Base-by-base conservation (phyloP, 768 basidiomycete genomes). In the Paxillus rubicundulus region DNA sequence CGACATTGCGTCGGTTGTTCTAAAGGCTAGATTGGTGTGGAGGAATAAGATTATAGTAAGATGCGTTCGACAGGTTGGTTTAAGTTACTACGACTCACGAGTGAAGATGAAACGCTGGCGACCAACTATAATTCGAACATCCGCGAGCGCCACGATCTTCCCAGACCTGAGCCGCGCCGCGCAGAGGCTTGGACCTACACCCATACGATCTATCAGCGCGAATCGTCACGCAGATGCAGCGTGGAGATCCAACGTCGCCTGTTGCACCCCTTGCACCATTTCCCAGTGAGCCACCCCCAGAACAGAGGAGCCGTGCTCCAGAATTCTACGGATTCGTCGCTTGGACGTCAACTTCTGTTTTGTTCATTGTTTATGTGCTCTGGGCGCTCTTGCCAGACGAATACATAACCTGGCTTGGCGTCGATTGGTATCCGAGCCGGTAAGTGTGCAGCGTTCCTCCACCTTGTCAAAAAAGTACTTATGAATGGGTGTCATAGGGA, bases 241-340 rank as follows among this genome's bases (percentile, higher is more conserved):
- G 43, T 14, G 24, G 32, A 18, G 56, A 63, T 18, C 76, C 79
- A 12, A 76, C 78, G 5, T 77, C 78, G 39, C 76, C 81, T 10
- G 59, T 69, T 4, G 67, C 74, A 14, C 81, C 74, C 1, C 61
- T 79, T 24, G 77, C 78, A 32, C 68, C 73, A 8, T 76, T 66
- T 43, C 74, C 77, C 44, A 66, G 69, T 16, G 57, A 69, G 41
- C 70, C 70, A 2, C 71, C 74, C 6, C 68, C 63, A 37, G 80
- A 78, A 47, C 65, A 72, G 54, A 81, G 80, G 55, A 86, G 83
- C 65, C 82, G 87, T 9, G 87, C 88, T 12, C 79, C 87, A 39
- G 92, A 94, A 70, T 87, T 92, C 62, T 92, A 92, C 59, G 92
- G 92, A n/a, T 94, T 93, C 65, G 89, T 88, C 5, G 89, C 88